Evolutionary conservation across 2,329 filamentous ascomycete genomes (phyloP).

Genomic region (Neurospora sp.): DNA sequence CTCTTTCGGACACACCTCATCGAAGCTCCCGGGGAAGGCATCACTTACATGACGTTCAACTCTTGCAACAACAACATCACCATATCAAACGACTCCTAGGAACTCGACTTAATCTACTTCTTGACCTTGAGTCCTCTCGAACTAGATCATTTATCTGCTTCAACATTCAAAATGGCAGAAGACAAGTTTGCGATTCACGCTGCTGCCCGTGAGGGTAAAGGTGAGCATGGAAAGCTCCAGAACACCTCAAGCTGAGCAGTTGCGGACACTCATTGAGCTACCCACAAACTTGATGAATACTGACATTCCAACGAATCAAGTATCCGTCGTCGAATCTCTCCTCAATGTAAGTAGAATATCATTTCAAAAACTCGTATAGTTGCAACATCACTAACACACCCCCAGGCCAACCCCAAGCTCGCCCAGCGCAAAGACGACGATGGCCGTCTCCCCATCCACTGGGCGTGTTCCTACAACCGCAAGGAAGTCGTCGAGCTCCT

Average conservation of each 20-base stretch:
- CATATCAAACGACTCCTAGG: not conserved
- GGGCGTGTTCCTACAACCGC: constrained; percentile 80
- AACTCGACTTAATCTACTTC: not conserved
- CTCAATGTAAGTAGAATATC: constrained; percentile 43
- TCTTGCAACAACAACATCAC: not conserved
- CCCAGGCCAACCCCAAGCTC: constrained; percentile 68
- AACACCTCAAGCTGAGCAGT: not conserved
- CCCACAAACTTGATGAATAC: not conserved
- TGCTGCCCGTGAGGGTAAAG: constrained; percentile 73
- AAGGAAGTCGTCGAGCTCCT: constrained; percentile 65
- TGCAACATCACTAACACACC: not conserved
- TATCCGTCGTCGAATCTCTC: constrained; percentile 61
- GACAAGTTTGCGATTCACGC: constrained; percentile 75
- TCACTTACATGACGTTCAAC: constrained; percentile 21
- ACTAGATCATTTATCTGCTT: too few relatives aligned
- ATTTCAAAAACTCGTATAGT: not conserved
- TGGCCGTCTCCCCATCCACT: constrained; percentile 83
- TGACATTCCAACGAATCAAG: constrained; percentile 32
- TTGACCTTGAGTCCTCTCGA: too few relatives aligned
- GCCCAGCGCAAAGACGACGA: constrained; percentile 68
- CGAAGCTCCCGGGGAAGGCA: constrained; percentile 14
- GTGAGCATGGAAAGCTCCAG: constrained; percentile 34
- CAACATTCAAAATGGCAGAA: constrained; percentile 20
- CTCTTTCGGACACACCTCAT: constrained; percentile 7
- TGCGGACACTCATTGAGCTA: not conserved